Conservation (phyloP, 805 yeast species). For the Metschnikowia aberdeeniae region DNA sequence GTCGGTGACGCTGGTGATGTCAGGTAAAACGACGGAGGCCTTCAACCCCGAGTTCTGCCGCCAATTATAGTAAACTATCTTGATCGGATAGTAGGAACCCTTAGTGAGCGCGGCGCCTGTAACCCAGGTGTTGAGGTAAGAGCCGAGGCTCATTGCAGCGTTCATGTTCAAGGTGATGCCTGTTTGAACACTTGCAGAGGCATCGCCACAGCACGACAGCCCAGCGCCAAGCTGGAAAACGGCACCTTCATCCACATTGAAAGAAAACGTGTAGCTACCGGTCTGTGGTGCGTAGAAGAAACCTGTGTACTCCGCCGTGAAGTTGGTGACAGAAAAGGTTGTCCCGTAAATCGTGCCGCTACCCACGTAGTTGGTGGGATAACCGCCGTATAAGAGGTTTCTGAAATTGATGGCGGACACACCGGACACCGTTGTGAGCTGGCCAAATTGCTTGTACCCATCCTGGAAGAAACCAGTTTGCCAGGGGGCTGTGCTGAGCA, state of each 20-base stretch:
- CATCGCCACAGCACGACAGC: slow-evolving; percentile 5
- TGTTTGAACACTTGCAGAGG: background rate
- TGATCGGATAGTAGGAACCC: slow-evolving; percentile 1
- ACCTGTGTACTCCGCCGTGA: slow-evolving; percentile 6
- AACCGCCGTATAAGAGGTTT: no score
- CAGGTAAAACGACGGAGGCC: slow-evolving; percentile 1
- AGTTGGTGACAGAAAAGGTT: slow-evolving; percentile 5
- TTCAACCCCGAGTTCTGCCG: background rate
- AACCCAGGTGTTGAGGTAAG: background rate
- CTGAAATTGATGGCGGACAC: slow-evolving; percentile 1
- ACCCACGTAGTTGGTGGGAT: background rate
- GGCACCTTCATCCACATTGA: slow-evolving; percentile 9
- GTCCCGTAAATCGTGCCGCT: slow-evolving; percentile 1
- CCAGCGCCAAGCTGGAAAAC: slow-evolving; percentile 7
- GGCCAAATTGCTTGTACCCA: slow-evolving; percentile 6
- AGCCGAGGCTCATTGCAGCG: background rate
- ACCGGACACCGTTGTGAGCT: background rate
- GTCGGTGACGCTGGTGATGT: background rate
- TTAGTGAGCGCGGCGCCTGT: background rate
- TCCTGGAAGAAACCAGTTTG: slow-evolving; percentile 4
- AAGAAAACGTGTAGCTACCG: slow-evolving; percentile 5
- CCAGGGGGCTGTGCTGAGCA: background rate
- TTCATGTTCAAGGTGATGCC: background rate
- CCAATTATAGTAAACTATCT: slow-evolving; percentile 3
- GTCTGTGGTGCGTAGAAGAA: slow-evolving; percentile 8